A percentile compares a stretch with the other conserved stretches of the same genome.
These are phyloP conservation scores for Urochloa ruziziensis DNA, from an alignment of 176 grass and related monocot genomes.

Conservation along the genomic window DNA sequence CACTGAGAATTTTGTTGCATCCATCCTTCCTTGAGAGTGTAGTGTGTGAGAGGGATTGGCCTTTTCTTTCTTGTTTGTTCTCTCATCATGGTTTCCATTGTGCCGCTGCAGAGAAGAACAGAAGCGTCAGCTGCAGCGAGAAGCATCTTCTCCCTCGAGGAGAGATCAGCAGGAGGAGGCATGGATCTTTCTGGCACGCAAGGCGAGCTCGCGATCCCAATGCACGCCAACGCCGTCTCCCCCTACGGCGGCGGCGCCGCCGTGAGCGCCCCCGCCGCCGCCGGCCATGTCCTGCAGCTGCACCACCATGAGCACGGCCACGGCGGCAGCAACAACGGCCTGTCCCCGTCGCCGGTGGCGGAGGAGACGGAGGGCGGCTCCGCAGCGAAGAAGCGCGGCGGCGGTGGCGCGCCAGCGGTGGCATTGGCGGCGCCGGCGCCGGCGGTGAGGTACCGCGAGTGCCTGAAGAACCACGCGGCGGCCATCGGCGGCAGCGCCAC, in stretches of 20 bases:
- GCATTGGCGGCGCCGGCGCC: neutral
- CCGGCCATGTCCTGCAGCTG: slow-evolving; percentile 42
- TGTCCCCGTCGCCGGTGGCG: slow-evolving; percentile 4
- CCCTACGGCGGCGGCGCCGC: slow-evolving; percentile 32
- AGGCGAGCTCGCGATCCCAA: slow-evolving; percentile 91
- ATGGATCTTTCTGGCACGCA: slow-evolving; percentile 86
- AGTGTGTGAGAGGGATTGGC: slow-evolving; percentile 43
- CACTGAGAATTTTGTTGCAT: slow-evolving; percentile 53
- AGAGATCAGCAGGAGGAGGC: neutral
- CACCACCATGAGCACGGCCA: slow-evolving; percentile 29
- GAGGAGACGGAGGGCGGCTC: slow-evolving; percentile 9
- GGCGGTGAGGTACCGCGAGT: slow-evolving; percentile 72
- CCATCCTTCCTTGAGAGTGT: slow-evolving; percentile 23
- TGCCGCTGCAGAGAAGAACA: slow-evolving; percentile 46
- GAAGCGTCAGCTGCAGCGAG: slow-evolving; percentile 21
- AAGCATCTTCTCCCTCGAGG: slow-evolving; percentile 32
- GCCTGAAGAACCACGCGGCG: slow-evolving; percentile 95
- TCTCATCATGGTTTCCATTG: slow-evolving; percentile 53
- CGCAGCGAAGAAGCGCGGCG: slow-evolving; percentile 31
- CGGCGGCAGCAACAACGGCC: slow-evolving; percentile 17
- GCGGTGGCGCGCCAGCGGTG: neutral
- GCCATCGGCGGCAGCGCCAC: slow-evolving; percentile 85
- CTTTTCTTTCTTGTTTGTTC: slow-evolving; percentile 41
- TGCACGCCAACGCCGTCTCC: slow-evolving; percentile 51
- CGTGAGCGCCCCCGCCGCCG: slow-evolving; percentile 11